Evolutionary conservation across 306 rosid species (phyloP).

Genomic region (Senna tora): DNA sequence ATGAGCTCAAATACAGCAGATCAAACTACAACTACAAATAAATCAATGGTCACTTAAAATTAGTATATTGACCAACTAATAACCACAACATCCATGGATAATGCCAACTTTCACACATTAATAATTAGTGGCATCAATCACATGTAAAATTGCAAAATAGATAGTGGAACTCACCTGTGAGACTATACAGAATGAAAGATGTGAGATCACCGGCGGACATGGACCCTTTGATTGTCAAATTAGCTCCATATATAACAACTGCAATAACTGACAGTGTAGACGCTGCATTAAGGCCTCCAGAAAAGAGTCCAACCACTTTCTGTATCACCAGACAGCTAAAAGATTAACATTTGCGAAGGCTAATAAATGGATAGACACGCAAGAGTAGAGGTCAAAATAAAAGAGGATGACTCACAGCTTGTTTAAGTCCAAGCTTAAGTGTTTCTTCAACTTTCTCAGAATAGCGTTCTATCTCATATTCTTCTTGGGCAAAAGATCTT

Average conservation of each 20-base stretch:
- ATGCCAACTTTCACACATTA: constrained; percentile 19
- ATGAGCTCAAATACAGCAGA: constrained; percentile 30
- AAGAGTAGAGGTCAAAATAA: constrained; percentile 25
- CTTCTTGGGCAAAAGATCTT: constrained; percentile 81
- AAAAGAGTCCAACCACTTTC: constrained; percentile 77
- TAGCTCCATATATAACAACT: constrained; percentile 85
- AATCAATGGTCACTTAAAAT: constrained; percentile 10
- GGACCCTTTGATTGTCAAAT: constrained; percentile 69
- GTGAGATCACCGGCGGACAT: constrained; percentile 77
- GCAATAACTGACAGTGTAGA: constrained; percentile 72
- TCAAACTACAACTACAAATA: constrained; percentile 22
- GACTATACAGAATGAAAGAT: constrained; percentile 88
- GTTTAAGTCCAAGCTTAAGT: constrained; percentile 70
- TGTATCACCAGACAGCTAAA: constrained; percentile 43
- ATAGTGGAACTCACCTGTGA: constrained; percentile 61
- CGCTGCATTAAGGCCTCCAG: constrained; percentile 84
- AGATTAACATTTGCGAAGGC: constrained; percentile 23
- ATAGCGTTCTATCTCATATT: constrained; percentile 63
- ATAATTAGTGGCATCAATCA: neutral
- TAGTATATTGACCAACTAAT: constrained; percentile 27
- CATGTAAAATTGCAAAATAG: constrained; percentile 21
- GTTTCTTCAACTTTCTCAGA: constrained; percentile 80
- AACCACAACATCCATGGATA: neutral
- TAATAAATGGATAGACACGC: constrained; percentile 17
- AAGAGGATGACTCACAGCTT: constrained; percentile 66